A percentile compares a stretch with the other conserved stretches of the same genome.
Evolutionary conservation across 352 stramenopile genomes (phyloP).

Genomic region (Vaucheria bursata): DNA sequence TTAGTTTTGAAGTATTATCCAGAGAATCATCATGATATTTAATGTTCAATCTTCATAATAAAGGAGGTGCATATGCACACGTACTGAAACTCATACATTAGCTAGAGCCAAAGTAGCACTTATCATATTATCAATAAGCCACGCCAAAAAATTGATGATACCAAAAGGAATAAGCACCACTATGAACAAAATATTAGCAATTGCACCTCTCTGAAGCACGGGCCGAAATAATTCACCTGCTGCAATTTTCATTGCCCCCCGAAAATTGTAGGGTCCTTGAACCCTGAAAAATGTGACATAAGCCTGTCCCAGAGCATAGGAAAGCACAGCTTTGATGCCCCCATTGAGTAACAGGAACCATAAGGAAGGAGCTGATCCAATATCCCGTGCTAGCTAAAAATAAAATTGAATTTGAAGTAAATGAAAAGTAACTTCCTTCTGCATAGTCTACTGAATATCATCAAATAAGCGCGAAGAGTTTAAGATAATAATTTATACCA

Average conservation of each 20-base stretch:
- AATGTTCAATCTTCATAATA: too few relatives aligned
- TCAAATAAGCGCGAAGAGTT: too few relatives aligned
- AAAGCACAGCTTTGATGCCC: not conserved
- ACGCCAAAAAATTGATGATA: constrained; percentile 3
- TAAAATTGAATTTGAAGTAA: too few relatives aligned
- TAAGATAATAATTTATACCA: too few relatives aligned
- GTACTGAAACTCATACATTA: too few relatives aligned
- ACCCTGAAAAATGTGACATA: not conserved
- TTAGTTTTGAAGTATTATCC: too few relatives aligned
- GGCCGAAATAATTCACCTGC: not conserved
- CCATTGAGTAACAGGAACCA: not conserved
- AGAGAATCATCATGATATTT: too few relatives aligned
- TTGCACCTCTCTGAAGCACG: not conserved
- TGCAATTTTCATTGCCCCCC: not conserved
- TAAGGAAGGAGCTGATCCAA: not conserved
- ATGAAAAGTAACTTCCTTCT: too few relatives aligned
- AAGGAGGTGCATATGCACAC: too few relatives aligned
- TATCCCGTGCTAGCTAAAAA: not conserved
- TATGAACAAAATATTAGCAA: not conserved
- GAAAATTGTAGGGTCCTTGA: not conserved
- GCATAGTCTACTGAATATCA: too few relatives aligned
- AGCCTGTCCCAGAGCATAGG: constrained; percentile 1
- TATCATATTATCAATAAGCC: not conserved
- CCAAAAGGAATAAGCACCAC: constrained; percentile 4
- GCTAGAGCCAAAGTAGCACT: too few relatives aligned